Conservation (phyloP, 1,139 yeast genomes). For the Protomyces macrosporus region DNA sequence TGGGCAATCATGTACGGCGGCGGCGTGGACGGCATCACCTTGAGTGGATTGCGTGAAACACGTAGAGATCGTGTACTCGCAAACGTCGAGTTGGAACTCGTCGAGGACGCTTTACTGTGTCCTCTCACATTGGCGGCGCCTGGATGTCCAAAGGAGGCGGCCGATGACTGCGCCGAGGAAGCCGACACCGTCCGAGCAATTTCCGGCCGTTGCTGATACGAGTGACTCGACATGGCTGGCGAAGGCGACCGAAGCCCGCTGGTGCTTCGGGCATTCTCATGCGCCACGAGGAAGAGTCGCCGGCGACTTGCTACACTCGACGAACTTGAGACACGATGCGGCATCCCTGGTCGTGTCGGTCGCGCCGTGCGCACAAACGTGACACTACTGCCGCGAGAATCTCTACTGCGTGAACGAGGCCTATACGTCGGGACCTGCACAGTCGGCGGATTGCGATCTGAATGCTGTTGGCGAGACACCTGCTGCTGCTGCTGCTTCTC, state of each 20-base stretch:
- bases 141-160: slow-evolving; percentile 6
- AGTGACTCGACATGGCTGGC: background rate
- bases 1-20: slow-evolving; percentile 24
- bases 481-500: background rate
- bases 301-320: background rate
- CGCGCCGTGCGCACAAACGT: background rate
- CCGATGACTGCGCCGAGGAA: slow-evolving; percentile 20
- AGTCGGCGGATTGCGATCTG: no score
- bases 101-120: slow-evolving; percentile 23
- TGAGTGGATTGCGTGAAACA: slow-evolving; percentile 19
- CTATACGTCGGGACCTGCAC: background rate
- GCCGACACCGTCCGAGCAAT: slow-evolving; percentile 11
- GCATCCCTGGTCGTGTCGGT: background rate
- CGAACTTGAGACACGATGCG: background rate
- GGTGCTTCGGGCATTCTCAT: background rate
- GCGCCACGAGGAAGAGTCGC: background rate
- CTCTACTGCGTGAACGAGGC: background rate
- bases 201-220: background rate
- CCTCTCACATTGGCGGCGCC: background rate
- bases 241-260: background rate
- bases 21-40: slow-evolving; percentile 22
- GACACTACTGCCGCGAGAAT: background rate
- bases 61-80: slow-evolving; percentile 5
- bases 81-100: slow-evolving; percentile 23
- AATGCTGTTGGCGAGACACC: no score